A percentile compares a stretch with the other conserved stretches of the same genome.
These are phyloP conservation scores for Globisporangium cystogenes DNA, from an alignment of 352 stramenopile genomes.

Conservation along the genomic window DNA sequence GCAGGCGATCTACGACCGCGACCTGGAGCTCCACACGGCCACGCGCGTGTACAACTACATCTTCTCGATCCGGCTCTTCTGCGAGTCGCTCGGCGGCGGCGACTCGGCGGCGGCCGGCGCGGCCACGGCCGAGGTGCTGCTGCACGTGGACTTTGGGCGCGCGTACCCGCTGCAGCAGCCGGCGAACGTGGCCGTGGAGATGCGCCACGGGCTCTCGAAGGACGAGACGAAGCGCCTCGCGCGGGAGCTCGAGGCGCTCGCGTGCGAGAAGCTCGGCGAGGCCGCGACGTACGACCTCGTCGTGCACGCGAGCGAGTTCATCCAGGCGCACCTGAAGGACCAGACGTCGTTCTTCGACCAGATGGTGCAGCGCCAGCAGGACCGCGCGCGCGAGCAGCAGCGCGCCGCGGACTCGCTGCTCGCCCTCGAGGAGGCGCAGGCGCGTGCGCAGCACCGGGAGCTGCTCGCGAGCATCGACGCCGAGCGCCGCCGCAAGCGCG, in stretches of 20 bases:
- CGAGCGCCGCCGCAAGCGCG: conserved; percentile 56
- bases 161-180: conserved; percentile 60
- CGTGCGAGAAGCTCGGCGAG: conserved; percentile 63
- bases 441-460: conserved; percentile 60
- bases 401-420: conserved; percentile 43
- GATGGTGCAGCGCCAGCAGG: conserved; percentile 81
- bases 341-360: conserved; percentile 86
- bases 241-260: conserved; percentile 46
- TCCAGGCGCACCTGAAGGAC: conserved; percentile 77
- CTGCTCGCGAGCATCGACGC: conserved; percentile 78
- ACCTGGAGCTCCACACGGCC: conserved; percentile 60
- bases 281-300: conserved; percentile 82
- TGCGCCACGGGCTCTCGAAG: conserved; percentile 64
- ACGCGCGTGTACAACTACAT: conserved; percentile 81
- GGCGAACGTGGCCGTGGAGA: conserved; percentile 66
- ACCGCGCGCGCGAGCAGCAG: conserved; percentile 54
- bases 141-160: conserved; percentile 71
- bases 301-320: conserved; percentile 73
- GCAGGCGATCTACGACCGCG: conserved; percentile 75
- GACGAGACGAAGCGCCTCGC: conserved; percentile 53
- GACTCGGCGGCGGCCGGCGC: conserved; percentile 12
- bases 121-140: conserved; percentile 52
- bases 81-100: conserved; percentile 25
- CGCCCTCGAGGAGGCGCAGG: conserved; percentile 56
- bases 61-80: conserved; percentile 72